Evolutionary conservation across 768 basidiomycete genomes (phyloP).

Genomic region (Chalciporus pseudorubinellus): DNA sequence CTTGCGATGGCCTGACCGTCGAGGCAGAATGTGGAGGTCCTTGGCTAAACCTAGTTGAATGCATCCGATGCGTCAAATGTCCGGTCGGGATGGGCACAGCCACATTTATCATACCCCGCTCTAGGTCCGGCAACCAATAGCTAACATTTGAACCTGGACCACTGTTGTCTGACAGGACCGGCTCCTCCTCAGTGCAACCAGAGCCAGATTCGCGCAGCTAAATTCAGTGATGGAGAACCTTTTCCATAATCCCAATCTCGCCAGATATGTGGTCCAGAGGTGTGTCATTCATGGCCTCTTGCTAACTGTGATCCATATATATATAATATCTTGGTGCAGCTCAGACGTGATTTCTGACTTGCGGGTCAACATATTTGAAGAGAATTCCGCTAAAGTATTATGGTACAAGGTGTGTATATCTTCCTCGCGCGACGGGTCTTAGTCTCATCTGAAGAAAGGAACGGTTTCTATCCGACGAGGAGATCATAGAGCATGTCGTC

Average conservation of each 20-base stretch:
- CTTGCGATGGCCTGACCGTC: too few relatives aligned
- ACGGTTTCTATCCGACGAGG: slow-evolving; percentile 66
- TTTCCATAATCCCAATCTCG: slow-evolving; percentile 29
- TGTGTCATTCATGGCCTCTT: not conserved
- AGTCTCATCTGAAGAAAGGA: slow-evolving; percentile 47
- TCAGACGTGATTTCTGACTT: slow-evolving; percentile 73
- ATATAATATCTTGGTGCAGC: slow-evolving; percentile 35
- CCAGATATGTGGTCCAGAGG: slow-evolving; percentile 34
- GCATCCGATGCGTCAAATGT: too few relatives aligned
- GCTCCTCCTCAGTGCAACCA: not conserved
- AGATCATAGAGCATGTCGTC: slow-evolving; percentile 73
- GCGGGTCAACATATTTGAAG: slow-evolving; percentile 61
- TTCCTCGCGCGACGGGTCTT: not conserved
- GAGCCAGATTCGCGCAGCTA: too few relatives aligned
- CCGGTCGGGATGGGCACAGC: slow-evolving; percentile 18
- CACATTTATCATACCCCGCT: slow-evolving; percentile 2
- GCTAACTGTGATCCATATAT: not conserved
- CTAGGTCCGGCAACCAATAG: not conserved
- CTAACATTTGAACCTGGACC: not conserved
- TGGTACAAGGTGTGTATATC: slow-evolving; percentile 66
- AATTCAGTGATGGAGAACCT: slow-evolving; percentile 17
- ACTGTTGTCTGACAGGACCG: not conserved
- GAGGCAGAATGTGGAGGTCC: too few relatives aligned
- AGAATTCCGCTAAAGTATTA: slow-evolving; percentile 53
- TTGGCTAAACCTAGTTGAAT: too few relatives aligned